phyloP scores from a whole-genome alignment of 2,329 filamentous ascomycete species.

The Paecilomyces dactylethromorphus region DNA sequence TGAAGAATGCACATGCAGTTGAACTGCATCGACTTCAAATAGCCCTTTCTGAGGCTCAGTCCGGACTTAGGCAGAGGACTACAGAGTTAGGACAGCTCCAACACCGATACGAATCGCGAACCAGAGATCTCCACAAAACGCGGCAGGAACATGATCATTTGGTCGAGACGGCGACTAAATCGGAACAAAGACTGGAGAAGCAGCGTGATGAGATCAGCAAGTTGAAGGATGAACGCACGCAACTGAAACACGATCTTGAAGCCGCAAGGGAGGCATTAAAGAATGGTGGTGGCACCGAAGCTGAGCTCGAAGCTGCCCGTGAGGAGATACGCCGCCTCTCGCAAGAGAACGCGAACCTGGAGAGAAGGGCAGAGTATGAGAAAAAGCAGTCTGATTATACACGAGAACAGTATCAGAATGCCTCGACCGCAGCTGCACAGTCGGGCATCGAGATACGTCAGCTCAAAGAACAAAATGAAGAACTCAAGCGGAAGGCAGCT shows the following conservation, averaged over 20 bases:
- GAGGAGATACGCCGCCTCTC: slow-evolving; percentile 33
- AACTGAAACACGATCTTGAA: slow-evolving; percentile 32
- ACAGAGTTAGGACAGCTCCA: slow-evolving; percentile 29
- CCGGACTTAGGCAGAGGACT: slow-evolving; percentile 26
- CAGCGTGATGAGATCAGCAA: slow-evolving; percentile 31
- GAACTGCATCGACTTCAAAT: slow-evolving; percentile 25
- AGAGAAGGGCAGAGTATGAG: slow-evolving; percentile 34
- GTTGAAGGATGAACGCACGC: slow-evolving; percentile 34
- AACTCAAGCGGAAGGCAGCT: slow-evolving; percentile 29
- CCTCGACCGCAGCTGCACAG: slow-evolving; percentile 38
- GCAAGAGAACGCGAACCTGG: slow-evolving; percentile 27
- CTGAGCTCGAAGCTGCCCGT: slow-evolving; percentile 33
- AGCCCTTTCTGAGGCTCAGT: slow-evolving; percentile 17
- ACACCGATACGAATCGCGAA: slow-evolving; percentile 39
- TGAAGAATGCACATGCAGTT: slow-evolving; percentile 22
- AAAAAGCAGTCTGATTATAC: slow-evolving; percentile 40
- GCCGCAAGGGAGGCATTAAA: slow-evolving; percentile 33
- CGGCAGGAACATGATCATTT: slow-evolving; percentile 30
- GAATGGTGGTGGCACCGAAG: slow-evolving; percentile 30
- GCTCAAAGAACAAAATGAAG: slow-evolving; percentile 30
- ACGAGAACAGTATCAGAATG: slow-evolving; percentile 41
- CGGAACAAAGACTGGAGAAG: slow-evolving; percentile 26
- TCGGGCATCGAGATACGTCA: slow-evolving; percentile 31
- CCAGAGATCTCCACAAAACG: slow-evolving; percentile 28
- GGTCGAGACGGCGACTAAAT: slow-evolving; percentile 19